Conservation (phyloP, 139 green algal species). For the Tetraselmis chui region DNA sequence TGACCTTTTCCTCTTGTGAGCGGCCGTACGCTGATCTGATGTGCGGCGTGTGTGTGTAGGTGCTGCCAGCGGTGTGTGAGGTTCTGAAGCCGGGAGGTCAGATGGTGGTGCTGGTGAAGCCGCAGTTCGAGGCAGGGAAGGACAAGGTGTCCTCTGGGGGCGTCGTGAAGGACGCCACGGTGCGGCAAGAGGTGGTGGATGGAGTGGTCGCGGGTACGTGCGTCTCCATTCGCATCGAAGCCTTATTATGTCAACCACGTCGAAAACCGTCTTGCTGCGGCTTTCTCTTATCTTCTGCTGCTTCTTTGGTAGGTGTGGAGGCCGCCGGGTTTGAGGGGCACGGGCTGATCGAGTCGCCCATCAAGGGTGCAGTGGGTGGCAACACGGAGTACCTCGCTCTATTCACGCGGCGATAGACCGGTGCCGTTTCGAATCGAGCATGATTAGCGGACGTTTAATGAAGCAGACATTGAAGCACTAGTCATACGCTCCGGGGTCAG, state of each 20-base stretch:
- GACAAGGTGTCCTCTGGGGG: slow-evolving; percentile 49
- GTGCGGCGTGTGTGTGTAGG: too few species aligned
- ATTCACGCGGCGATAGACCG: too few species aligned
- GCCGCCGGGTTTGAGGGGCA: slow-evolving; percentile 46
- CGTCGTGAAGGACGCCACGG: slow-evolving; percentile 67
- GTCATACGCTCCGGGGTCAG: too few species aligned
- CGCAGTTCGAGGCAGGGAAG: slow-evolving; percentile 92
- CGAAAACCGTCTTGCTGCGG: too few species aligned
- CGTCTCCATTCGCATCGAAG: too few species aligned
- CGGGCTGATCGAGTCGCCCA: slow-evolving; percentile 56
- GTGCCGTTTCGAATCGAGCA: too few species aligned
- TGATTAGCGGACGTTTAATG: too few species aligned
- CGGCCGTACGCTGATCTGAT: too few species aligned
- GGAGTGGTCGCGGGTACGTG: too few species aligned
- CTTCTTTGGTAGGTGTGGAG: slow-evolving; percentile 31
- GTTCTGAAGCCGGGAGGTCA: slow-evolving; percentile 43
- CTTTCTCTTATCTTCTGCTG: background rate
- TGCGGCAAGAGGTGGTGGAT: slow-evolving; percentile 5
- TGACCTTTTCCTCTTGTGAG: too few species aligned
- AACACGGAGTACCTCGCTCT: slow-evolving; percentile 77
- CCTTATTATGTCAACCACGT: too few species aligned
- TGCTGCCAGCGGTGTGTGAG: slow-evolving; percentile 49
- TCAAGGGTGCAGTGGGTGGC: slow-evolving; percentile 58
- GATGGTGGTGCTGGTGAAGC: slow-evolving; percentile 91
- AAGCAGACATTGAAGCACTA: too few species aligned